Base-by-base conservation (phyloP, 2,329 filamentous ascomycete genomes). In the Hymenoscyphus albidus region DNA sequence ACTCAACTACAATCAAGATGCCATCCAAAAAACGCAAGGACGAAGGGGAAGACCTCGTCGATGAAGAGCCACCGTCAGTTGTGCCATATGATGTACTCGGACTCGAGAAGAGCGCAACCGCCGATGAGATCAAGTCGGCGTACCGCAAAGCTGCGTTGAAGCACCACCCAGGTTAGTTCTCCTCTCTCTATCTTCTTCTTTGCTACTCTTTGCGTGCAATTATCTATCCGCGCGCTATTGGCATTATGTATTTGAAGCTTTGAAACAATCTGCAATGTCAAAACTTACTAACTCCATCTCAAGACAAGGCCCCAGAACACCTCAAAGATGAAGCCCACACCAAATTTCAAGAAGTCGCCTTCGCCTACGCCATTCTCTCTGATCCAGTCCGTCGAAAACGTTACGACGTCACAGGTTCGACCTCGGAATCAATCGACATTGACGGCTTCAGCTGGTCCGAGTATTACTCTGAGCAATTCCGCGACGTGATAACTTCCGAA, bases 301-400 rank as follows among this genome's bases (percentile, higher is more conserved):
- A 12, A 90, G 93, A 97, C 83, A 97, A 97, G 80, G 91, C 88
- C 3, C 70, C 85, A 16, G 81, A 85, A 0, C 82, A 87, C 27
- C 80, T 88, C 61, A 92, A 92, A 74, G 83, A 88, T 32, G 80
- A 83, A 54, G 94, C 95, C 1, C 89, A 97, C 71, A 82, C 83
- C 66, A 89, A 85, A 62, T 99, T 99, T 77, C 95, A 99, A 78
- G 83, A 90, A 71, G 88, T 99, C 71, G 94, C 94, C 31, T 94
- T 97, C 73, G 94, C 95, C 61, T 97, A 98, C 75, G 94, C 93
- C 40, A 86, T 99, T 59, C 90, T 99, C 42, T 97, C 92, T 39
- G 92, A 97, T 71, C 83, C 89, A 27, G 82, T 83, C 22, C 87
- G 95, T 62, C 90, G 95, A 70, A 87, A 88, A 71, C 90, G 92